A percentile compares a stretch with the other conserved stretches of the same genome.
Evolutionary conservation across 192 early-diverging fungal genomes (phyloP).

Genomic region (Lobosporangium transversale): DNA sequence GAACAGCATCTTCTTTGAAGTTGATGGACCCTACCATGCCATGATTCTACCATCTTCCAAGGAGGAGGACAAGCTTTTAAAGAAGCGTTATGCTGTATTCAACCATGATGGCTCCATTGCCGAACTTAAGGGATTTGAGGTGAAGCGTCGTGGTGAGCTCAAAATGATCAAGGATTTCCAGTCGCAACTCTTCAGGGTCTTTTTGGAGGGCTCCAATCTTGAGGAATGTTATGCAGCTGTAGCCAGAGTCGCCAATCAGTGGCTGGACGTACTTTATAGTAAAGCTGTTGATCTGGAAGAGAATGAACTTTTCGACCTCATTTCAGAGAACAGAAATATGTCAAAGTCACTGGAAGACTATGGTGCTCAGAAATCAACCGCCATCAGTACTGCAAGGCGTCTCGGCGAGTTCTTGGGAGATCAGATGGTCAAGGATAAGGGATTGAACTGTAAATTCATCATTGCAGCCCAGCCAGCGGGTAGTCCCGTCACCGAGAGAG

Average conservation of each 20-base stretch:
- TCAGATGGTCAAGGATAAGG: conserved; percentile 98
- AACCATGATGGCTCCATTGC: conserved; percentile 93
- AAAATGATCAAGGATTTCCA: conserved; percentile 99
- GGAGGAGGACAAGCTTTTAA: conserved; percentile 95
- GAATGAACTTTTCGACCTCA: conserved; percentile 91
- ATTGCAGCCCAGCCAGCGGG: conserved; percentile 87
- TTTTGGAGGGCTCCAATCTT: conserved; percentile 86
- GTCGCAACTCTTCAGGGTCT: conserved; percentile 91
- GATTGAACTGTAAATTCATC: conserved; percentile 94
- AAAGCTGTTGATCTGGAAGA: conserved; percentile 85
- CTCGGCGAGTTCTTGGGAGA: conserved; percentile 97
- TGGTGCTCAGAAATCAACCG: conserved; percentile 91
- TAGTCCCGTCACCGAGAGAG: conserved; percentile 90
- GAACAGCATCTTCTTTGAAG: conserved; percentile 99
- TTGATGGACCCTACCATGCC: conserved; percentile 97
- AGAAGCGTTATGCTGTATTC: conserved; percentile 99
- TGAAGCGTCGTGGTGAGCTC: conserved; percentile 98
- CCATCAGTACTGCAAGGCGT: conserved; percentile 94
- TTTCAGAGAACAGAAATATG: conserved; percentile 98
- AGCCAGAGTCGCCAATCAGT: conserved; percentile 89
- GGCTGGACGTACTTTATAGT: conserved; percentile 94
- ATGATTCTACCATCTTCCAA: conserved; percentile 98
- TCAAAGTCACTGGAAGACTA: conserved; percentile 94
- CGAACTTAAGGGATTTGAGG: conserved; percentile 98
- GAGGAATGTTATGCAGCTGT: conserved; percentile 91